phyloP scores from a whole-genome alignment of 1,139 yeast species.

The Pichia sp. region DNA sequence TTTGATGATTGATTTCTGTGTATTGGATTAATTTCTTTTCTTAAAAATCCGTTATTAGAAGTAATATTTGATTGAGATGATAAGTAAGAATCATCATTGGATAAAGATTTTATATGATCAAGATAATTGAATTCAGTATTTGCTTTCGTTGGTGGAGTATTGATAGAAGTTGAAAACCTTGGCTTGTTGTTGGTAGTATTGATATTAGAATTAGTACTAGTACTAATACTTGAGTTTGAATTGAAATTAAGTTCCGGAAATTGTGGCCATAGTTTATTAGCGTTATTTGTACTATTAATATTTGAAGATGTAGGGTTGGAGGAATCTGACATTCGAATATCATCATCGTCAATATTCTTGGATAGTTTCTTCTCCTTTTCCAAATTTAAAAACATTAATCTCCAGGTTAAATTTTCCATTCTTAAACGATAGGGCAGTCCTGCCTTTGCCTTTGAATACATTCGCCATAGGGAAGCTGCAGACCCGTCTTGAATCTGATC shows the following conservation, averaged over 20 bases:
- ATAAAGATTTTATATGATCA: conserved; percentile 46
- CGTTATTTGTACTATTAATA: background rate
- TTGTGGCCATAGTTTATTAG: conserved; percentile 24
- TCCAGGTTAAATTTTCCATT: conserved; percentile 81
- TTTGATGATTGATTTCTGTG: conserved; percentile 22
- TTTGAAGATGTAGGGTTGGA: background rate
- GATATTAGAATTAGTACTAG: background rate
- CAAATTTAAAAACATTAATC: conserved; percentile 64
- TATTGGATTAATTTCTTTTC: conserved; percentile 21
- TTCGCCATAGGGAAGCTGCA: conserved; percentile 68
- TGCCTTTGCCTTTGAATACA: conserved; percentile 73
- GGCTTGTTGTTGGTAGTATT: background rate
- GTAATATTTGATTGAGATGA: conserved; percentile 8
- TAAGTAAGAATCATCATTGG: conserved; percentile 13
- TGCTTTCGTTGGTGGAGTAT: conserved; percentile 28
- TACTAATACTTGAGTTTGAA: background rate
- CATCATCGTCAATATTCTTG: background rate
- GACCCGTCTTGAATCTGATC: conserved; percentile 29
- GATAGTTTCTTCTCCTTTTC: conserved; percentile 20
- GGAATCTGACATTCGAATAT: background rate
- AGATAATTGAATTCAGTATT: conserved; percentile 59
- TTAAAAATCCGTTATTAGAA: conserved; percentile 12
- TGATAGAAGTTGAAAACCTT: conserved; percentile 12
- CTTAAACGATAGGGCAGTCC: conserved; percentile 69
- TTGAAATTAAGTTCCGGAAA: conserved; percentile 26